phyloP scores from a whole-genome alignment of 768 basidiomycete genomes.

The Candolleomyces efflorescens region DNA sequence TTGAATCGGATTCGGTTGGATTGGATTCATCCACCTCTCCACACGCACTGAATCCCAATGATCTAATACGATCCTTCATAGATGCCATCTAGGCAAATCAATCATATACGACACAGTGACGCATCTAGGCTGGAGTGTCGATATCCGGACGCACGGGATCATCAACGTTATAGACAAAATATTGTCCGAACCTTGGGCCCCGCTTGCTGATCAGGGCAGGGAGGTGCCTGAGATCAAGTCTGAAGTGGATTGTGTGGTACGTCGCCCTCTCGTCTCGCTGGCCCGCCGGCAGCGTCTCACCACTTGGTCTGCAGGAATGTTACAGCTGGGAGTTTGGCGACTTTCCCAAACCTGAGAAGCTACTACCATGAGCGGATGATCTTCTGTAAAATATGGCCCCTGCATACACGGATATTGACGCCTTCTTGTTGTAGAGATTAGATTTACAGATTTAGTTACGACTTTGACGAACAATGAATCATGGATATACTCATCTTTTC shows the following conservation, averaged over 20 bases:
- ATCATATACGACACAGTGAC: slow-evolving; percentile 93
- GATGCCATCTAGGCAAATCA: slow-evolving; percentile 82
- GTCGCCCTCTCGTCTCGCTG: slow-evolving; percentile 18
- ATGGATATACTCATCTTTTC: too few species aligned
- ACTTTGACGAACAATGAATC: slow-evolving; percentile 1
- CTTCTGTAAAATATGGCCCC: not conserved
- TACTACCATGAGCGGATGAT: not conserved
- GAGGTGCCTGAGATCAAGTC: slow-evolving; percentile 53
- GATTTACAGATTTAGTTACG: not conserved
- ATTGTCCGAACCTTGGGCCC: slow-evolving; percentile 66
- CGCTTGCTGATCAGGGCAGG: slow-evolving; percentile 54
- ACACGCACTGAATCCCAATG: too few species aligned
- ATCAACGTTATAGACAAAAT: slow-evolving; percentile 73
- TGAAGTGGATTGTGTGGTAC: slow-evolving; percentile 71
- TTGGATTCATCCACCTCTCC: too few species aligned
- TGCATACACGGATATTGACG: not conserved
- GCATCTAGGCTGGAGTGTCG: slow-evolving; percentile 79
- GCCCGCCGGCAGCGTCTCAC: not conserved
- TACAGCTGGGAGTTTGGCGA: slow-evolving; percentile 69
- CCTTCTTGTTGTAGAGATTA: not conserved
- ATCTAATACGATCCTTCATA: slow-evolving; percentile 18
- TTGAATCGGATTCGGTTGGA: too few species aligned
- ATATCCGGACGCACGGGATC: slow-evolving; percentile 79
- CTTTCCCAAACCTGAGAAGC: slow-evolving; percentile 9
- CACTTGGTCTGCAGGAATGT: slow-evolving; percentile 46